Conservation (phyloP, 306 rosid genomes). For the Vigna hirtella region DNA sequence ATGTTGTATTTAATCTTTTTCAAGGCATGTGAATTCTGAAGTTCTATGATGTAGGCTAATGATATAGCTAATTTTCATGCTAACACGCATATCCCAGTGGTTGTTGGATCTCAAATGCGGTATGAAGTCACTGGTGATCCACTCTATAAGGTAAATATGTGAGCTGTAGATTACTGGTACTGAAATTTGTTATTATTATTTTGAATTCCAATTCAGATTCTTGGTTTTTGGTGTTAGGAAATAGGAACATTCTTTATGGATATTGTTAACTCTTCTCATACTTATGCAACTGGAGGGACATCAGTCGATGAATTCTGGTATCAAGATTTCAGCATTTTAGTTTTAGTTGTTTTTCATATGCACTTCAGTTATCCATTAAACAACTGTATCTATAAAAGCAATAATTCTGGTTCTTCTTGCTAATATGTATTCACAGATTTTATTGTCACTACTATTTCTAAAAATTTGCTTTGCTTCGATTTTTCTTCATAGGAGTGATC, state of each 20-base stretch:
- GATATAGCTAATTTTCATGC: constrained; percentile 72
- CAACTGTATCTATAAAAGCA: constrained; percentile 17
- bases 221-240: constrained; percentile 54
- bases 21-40: background rate
- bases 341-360: constrained; percentile 35
- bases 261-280: constrained; percentile 77
- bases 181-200: background rate
- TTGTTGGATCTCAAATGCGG: constrained; percentile 80
- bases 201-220: constrained; percentile 8
- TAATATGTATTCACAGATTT: background rate
- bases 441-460: background rate
- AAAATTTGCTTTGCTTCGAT: background rate
- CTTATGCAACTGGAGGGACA: constrained; percentile 95
- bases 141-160: constrained; percentile 66
- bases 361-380: constrained; percentile 20
- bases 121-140: constrained; percentile 83
- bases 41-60: constrained; percentile 57
- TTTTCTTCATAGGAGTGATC: constrained; percentile 61
- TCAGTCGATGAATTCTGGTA: constrained; percentile 82
- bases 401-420: background rate
- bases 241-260: constrained; percentile 78
- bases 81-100: constrained; percentile 81
- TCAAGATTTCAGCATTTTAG: background rate
- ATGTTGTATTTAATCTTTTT: background rate
- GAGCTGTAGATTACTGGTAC: background rate